Conservation (phyloP, 257 asterid genomes). For the Rhazya stricta region DNA sequence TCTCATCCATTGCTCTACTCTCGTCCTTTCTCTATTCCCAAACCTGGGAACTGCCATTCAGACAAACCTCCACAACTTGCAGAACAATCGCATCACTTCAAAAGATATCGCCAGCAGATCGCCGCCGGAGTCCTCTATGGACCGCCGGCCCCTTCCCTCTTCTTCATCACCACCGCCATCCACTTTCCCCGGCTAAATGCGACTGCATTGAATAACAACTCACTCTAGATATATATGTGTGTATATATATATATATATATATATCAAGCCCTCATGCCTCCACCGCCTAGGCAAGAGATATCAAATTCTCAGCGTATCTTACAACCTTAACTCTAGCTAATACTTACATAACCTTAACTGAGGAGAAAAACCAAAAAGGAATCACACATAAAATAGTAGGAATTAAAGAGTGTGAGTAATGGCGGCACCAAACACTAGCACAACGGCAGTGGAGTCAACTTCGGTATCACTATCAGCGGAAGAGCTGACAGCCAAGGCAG, state of each 20-base stretch:
- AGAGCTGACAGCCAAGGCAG: slow-evolving; percentile 70
- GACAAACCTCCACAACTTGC: background rate
- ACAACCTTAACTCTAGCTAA: background rate
- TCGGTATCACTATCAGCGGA: slow-evolving; percentile 36
- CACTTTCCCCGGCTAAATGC: slow-evolving; percentile 27
- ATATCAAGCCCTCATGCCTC: background rate
- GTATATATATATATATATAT: too few species aligned
- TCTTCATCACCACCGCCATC: slow-evolving; percentile 15
- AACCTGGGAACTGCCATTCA: background rate
- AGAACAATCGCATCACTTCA: background rate
- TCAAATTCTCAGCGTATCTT: background rate
- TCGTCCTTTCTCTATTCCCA: slow-evolving; percentile 7
- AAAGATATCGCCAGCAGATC: slow-evolving; percentile 27
- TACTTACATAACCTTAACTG: background rate
- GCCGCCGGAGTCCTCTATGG: slow-evolving; percentile 47
- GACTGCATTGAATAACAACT: background rate
- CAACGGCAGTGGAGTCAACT: slow-evolving; percentile 32
- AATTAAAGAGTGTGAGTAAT: slow-evolving; percentile 7
- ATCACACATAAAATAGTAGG: background rate
- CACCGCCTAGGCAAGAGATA: background rate
- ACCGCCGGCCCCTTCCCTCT: slow-evolving; percentile 20
- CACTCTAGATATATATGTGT: too few species aligned
- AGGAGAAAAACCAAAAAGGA: background rate
- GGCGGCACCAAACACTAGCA: slow-evolving; percentile 50
- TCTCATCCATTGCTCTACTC: background rate